Evolutionary conservation across 2,329 filamentous ascomycete species (phyloP).

Genomic region (Emergomyces africanus): DNA sequence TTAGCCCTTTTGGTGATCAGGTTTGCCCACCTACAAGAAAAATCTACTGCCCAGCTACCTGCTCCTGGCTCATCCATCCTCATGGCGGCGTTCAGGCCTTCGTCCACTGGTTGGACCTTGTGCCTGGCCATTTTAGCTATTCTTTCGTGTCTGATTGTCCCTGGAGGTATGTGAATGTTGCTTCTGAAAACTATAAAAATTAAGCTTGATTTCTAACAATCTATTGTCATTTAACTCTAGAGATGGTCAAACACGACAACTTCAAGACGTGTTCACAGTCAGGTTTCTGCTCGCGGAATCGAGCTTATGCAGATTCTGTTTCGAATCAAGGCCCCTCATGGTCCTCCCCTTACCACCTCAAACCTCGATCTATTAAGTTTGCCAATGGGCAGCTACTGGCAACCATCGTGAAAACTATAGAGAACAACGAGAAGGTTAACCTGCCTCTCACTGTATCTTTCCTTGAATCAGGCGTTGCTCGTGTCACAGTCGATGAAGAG

Average conservation of each 20-base stretch:
- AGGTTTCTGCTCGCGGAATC: constrained; percentile 93
- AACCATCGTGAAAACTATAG: constrained; percentile 66
- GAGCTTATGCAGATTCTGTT: constrained; percentile 72
- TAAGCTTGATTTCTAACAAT: neutral
- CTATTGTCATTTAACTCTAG: constrained; percentile 33
- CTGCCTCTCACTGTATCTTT: constrained; percentile 80
- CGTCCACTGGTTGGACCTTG: constrained; percentile 52
- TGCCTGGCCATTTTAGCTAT: constrained; percentile 47
- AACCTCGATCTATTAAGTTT: constrained; percentile 58
- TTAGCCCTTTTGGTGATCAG: neutral
- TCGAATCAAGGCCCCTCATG: constrained; percentile 52
- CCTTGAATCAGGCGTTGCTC: constrained; percentile 74
- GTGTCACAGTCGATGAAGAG: constrained; percentile 85
- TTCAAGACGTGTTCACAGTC: constrained; percentile 96
- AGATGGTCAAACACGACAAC: constrained; percentile 82
- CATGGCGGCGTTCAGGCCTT: constrained; percentile 21
- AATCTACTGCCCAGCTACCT: neutral
- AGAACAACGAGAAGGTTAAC: constrained; percentile 52
- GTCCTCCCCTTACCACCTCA: constrained; percentile 68
- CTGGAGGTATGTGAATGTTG: constrained; percentile 43
- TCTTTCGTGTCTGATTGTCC: constrained; percentile 48
- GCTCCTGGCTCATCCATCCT: neutral
- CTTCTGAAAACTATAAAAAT: neutral
- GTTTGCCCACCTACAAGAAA: neutral
- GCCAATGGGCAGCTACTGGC: constrained; percentile 69